Conservation (phyloP, 2,329 filamentous ascomycete genomes). For the Didymella glomerata region DNA sequence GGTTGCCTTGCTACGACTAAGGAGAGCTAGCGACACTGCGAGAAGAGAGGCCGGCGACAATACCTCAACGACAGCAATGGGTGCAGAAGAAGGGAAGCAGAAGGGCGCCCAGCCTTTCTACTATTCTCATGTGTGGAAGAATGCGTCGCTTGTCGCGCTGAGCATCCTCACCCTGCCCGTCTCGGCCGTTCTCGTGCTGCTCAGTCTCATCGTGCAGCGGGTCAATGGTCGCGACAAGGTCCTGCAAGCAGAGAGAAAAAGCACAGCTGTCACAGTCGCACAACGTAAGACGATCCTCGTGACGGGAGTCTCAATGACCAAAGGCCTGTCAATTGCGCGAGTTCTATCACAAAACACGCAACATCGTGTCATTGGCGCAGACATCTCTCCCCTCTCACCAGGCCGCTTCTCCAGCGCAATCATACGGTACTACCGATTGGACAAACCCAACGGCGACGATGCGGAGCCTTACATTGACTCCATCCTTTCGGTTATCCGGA, state of each 20-base stretch:
- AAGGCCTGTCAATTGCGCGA: slow-evolving; percentile 72
- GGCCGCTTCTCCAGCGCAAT: slow-evolving; percentile 67
- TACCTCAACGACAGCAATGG: slow-evolving; percentile 21
- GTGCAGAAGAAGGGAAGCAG: slow-evolving; percentile 14
- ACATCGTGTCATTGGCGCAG: slow-evolving; percentile 76
- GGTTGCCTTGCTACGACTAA: slow-evolving; percentile 17
- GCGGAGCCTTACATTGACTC: slow-evolving; percentile 63
- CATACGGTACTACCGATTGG: slow-evolving; percentile 62
- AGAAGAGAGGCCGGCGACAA: slow-evolving; percentile 8
- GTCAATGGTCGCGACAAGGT: slow-evolving; percentile 27
- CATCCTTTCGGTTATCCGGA: slow-evolving; percentile 66
- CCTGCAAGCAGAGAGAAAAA: slow-evolving; percentile 25
- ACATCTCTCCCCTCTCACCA: slow-evolving; percentile 57
- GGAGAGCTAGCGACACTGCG: slow-evolving; percentile 12
- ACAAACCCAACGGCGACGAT: slow-evolving; percentile 46
- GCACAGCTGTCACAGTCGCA: slow-evolving; percentile 29
- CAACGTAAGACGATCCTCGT: slow-evolving; percentile 67
- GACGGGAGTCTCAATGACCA: slow-evolving; percentile 76
- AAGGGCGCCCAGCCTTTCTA: slow-evolving; percentile 32
- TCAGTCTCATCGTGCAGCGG: slow-evolving; percentile 36
- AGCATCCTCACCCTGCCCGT: slow-evolving; percentile 60
- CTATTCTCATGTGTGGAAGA: slow-evolving; percentile 58
- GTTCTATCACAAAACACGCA: slow-evolving; percentile 68
- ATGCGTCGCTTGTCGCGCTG: slow-evolving; percentile 57
- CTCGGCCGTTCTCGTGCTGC: slow-evolving; percentile 44